Percentiles rank a stretch among this genome's conserved stretches.
Conservation (phyloP, 2,329 filamentous ascomycete species). For the Fusarium marasasianum region DNA sequence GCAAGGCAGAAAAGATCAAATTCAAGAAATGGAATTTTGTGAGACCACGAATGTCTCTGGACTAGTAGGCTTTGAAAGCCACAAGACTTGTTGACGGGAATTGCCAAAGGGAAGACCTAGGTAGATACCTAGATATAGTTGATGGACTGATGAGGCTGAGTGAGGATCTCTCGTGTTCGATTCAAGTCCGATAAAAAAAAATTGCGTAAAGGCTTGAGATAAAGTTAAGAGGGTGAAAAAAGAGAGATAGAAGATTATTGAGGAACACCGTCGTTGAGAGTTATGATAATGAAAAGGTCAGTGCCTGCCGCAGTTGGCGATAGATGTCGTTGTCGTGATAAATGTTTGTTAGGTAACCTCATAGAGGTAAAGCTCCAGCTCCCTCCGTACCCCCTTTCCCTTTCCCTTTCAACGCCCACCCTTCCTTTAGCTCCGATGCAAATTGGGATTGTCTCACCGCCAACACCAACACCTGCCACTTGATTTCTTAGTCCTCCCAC, state of each 20-base stretch:
- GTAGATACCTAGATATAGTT: background rate
- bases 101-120: slow-evolving; percentile 10
- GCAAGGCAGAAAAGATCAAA: background rate
- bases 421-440: slow-evolving; percentile 8
- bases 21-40: background rate
- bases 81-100: background rate
- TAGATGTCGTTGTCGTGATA: slow-evolving; percentile 19
- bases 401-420: background rate
- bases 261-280: background rate
- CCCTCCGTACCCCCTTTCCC: background rate
- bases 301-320: background rate
- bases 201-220: background rate
- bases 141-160: background rate
- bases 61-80: background rate
- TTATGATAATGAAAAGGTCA: background rate
- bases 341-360: background rate
- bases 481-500: background rate
- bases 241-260: background rate
- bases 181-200: background rate
- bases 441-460: slow-evolving; percentile 27
- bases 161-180: background rate
- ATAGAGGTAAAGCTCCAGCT: background rate
- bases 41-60: background rate
- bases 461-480: slow-evolving; percentile 22
- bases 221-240: background rate